These are phyloP conservation scores for Russula olivacea DNA, from an alignment of 768 basidiomycete species.

Conservation along the genomic window DNA sequence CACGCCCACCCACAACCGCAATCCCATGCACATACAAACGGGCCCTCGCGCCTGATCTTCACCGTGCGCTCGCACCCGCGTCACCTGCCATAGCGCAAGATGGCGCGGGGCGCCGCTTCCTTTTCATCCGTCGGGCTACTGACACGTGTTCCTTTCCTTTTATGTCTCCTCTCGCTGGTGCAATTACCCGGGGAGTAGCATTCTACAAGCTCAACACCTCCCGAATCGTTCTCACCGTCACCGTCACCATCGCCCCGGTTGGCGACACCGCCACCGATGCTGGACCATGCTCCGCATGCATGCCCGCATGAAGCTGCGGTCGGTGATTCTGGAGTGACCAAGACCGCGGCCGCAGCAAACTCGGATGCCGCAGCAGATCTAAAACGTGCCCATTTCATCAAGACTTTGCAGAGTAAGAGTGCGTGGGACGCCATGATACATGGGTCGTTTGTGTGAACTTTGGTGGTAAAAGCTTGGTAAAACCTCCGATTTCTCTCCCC, in stretches of 20 bases:
- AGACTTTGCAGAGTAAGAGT: slow-evolving; percentile 54
- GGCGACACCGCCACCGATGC: slow-evolving; percentile 17
- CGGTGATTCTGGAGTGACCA: background rate
- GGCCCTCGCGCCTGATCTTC: slow-evolving; percentile 36
- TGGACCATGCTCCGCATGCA: slow-evolving; percentile 7
- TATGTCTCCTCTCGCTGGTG: background rate
- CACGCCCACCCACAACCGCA: slow-evolving; percentile 23
- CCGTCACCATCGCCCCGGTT: slow-evolving; percentile 15
- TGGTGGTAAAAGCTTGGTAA: background rate
- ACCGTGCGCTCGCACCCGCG: slow-evolving; percentile 31
- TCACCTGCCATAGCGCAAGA: slow-evolving; percentile 15
- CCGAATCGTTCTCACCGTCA: slow-evolving; percentile 16
- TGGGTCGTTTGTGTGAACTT: slow-evolving; percentile 47
- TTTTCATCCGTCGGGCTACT: slow-evolving; percentile 5
- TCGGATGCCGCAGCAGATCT: slow-evolving; percentile 26
- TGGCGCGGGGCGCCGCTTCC: slow-evolving; percentile 15
- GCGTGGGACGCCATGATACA: slow-evolving; percentile 66
- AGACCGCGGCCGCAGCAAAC: background rate
- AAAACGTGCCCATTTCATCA: slow-evolving; percentile 46
- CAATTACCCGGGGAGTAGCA: background rate
- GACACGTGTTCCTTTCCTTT: slow-evolving; percentile 13
- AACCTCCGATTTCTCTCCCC: background rate
- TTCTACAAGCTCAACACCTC: slow-evolving; percentile 11
- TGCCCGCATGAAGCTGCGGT: slow-evolving; percentile 6
- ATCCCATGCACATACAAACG: slow-evolving; percentile 26